Base-by-base conservation (phyloP, 306 rosid species). In the Quercus mongolica region DNA sequence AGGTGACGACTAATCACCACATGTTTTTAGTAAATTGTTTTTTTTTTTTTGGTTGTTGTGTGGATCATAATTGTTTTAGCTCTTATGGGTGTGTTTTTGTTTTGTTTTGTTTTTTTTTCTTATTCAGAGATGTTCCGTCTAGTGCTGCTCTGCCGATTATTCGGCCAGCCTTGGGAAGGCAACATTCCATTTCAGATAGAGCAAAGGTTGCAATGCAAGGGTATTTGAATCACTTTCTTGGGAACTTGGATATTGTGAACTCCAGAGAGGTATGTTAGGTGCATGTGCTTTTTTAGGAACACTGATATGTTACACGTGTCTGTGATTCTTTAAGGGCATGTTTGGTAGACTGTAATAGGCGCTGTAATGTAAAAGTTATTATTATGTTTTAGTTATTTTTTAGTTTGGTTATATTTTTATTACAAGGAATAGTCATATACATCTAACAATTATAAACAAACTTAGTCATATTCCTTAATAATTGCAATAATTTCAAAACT, bases 181-280 rank as follows among this genome's bases (percentile, higher is more conserved):
- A 96, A 80, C 88, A 96, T 5, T 93, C 97, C 71, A 86, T 96
- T 33, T 90, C 99, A 56, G 98, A 93, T 41, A 91, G 99, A 88
- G 92, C 96, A 76, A 96, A 88, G 88, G 77, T 61, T 73, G 99
- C 99, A 75, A 96, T 96, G 99, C 98, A 93, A 87, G 99, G 98
- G 56, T 96, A 96, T 86, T 87, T 96, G 82, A 96, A 96, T 80
- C 97, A 96, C 90, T 96, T 96, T 87, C 82, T 96, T 77, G 98
- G 98, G 80, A 96, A 96, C 80, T 88, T 91, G 85, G 90, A 90
- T 81, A 89, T 96, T 64, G 98, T 96, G 75, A 96, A 96, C 82
- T 93, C 99, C 75, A 97, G 75, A 83, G 99, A 96, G 99, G 98
- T 96, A 87, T 80, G 84, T 70, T 83, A 80, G 78, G 72, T 75